Conservation (phyloP, 495 filamentous ascomycete species). For the Rhypophila decipiens region DNA sequence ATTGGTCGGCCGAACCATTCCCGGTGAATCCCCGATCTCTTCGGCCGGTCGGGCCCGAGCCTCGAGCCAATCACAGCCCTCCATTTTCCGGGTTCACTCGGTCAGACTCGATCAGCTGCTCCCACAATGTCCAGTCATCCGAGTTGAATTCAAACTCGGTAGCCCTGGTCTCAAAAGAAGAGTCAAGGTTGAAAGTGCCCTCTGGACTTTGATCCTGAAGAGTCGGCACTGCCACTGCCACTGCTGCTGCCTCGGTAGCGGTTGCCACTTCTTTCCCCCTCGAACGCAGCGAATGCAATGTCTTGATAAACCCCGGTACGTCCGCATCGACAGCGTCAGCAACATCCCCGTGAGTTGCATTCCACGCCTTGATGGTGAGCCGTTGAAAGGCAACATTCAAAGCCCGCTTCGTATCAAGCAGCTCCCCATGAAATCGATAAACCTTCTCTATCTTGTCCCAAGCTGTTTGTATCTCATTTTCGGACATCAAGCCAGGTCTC, state of each 20-base stretch:
- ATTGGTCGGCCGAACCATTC: too few relatives aligned
- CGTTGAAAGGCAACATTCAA: slow-evolving; percentile 6
- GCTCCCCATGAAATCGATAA: slow-evolving; percentile 2
- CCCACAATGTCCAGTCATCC: slow-evolving; percentile 11
- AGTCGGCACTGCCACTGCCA: background rate
- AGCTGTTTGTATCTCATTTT: background rate
- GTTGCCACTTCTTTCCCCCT: background rate
- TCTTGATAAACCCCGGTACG: slow-evolving; percentile 7
- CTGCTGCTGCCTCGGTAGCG: background rate
- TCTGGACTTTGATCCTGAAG: background rate
- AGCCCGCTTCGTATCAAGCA: slow-evolving; percentile 4
- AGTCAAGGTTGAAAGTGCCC: too few relatives aligned
- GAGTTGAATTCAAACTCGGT: background rate
- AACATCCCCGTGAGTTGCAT: background rate
- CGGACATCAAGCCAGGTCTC: background rate
- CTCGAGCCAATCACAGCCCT: too few relatives aligned
- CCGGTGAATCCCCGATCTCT: too few relatives aligned
- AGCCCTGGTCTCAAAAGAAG: background rate
- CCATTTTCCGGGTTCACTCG: too few relatives aligned
- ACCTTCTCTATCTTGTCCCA: slow-evolving; percentile 10
- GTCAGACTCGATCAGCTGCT: slow-evolving; percentile 4
- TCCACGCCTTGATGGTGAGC: slow-evolving; percentile 12
- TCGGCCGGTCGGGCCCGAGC: too few relatives aligned
- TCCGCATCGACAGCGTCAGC: background rate
- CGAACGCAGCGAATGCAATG: background rate